phyloP scores from a whole-genome alignment of 2,329 filamentous ascomycete species.

The Berkeleyomyces basicola region DNA sequence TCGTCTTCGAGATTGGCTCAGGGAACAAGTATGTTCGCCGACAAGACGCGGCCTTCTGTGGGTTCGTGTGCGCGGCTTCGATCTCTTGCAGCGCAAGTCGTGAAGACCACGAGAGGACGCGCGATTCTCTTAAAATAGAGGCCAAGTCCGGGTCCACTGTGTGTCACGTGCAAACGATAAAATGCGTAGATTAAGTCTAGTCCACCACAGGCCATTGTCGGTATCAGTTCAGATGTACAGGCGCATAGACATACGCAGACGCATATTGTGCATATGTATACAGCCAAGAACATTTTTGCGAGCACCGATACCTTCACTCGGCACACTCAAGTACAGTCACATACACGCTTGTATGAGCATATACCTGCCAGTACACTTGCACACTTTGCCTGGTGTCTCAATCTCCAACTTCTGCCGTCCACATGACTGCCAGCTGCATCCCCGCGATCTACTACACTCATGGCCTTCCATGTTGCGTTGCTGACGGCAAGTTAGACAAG shows the following conservation, averaged over 20 bases:
- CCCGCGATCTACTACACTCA: background rate
- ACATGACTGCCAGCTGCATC: background rate
- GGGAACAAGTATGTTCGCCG: background rate
- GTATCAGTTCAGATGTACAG: background rate
- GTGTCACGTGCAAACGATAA: background rate
- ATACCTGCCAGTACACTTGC: too few species aligned
- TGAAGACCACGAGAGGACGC: too few species aligned
- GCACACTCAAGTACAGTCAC: too few species aligned
- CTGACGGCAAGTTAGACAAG: too few species aligned
- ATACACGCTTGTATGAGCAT: too few species aligned
- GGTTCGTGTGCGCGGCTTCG: too few species aligned
- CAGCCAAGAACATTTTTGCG: too few species aligned
- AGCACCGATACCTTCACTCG: too few species aligned
- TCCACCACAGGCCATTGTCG: background rate
- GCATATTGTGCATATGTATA: too few species aligned
- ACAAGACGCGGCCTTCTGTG: too few species aligned
- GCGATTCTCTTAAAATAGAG: too few species aligned
- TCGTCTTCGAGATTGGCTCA: background rate
- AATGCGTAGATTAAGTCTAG: background rate
- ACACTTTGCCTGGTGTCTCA: background rate
- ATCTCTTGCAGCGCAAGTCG: too few species aligned
- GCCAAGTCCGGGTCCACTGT: background rate
- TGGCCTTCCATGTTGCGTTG: background rate
- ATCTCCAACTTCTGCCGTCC: slow-evolving; percentile 2
- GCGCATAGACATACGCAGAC: background rate